A percentile compares a stretch with the other conserved stretches of the same genome.
phyloP scores from a whole-genome alignment of 345 rosid species.

The Abelmoschus esculentus region DNA sequence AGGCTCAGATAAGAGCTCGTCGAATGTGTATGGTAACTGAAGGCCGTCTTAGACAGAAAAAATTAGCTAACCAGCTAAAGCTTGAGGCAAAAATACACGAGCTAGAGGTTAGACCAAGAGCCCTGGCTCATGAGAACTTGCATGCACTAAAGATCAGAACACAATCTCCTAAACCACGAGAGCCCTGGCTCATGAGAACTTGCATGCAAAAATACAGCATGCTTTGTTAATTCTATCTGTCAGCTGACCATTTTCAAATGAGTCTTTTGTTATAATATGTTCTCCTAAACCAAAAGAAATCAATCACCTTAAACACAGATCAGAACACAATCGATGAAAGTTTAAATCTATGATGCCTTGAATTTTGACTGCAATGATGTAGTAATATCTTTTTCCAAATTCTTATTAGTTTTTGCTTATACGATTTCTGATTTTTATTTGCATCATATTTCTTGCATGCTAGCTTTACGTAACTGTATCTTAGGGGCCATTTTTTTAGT shows the following conservation, averaged over 20 bases:
- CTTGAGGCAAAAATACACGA: conserved; percentile 91
- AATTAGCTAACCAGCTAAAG: conserved; percentile 81
- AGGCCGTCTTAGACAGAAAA: conserved; percentile 63
- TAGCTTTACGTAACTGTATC: not conserved
- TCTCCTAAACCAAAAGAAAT: not conserved
- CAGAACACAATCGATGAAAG: not conserved
- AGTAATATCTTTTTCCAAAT: not conserved
- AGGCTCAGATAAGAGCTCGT: conserved; percentile 59
- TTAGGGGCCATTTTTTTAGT: conserved; percentile 1
- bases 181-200: not conserved
- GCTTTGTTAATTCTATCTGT: not conserved
- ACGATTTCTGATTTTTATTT: not conserved
- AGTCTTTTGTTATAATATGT: not conserved
- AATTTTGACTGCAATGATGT: not conserved
- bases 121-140: not conserved
- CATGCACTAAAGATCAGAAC: not conserved
- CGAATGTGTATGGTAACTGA: conserved; percentile 75
- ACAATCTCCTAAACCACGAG: not conserved
- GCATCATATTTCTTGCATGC: not conserved
- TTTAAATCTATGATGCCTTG: not conserved
- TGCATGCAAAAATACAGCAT: not conserved
- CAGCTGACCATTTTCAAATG: not conserved
- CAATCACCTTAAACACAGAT: not conserved
- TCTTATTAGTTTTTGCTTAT: not conserved
- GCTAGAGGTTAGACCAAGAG: conserved; percentile 48